Base-by-base conservation (phyloP, 805 yeast genomes). In the Metschnikowia borealis region DNA sequence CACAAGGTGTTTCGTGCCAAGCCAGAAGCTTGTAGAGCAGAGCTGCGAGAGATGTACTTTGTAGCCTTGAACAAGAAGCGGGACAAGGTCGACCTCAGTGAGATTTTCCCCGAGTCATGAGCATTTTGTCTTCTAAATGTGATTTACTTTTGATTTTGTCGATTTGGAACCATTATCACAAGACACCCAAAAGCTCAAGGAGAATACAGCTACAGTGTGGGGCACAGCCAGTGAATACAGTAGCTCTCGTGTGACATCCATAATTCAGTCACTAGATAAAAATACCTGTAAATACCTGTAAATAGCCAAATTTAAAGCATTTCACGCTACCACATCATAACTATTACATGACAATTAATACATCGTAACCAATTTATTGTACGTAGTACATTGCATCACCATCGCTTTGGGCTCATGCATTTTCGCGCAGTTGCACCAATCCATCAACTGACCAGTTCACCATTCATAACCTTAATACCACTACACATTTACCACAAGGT, bases 1-100 rank as follows among this genome's bases (percentile, higher is more conserved):
- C 67, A 70, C 2, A 76, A 70, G 45, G 97, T 90, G 0, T 65
- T 69, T 46, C 73, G 88, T 48, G 82, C 78, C 59, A 94, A 94
- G 63, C 99, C 99, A 0, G 74, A 71, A 8, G 89, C 97, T 0
- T 83, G 91, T 29, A 74, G 97, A 46, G 67, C 72, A 15, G 95
- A 85, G 59, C 89, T 95, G 54, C 80, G 83, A 51, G 99, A 94
- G 65, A 78, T 84, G 61, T 94, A 89, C 64, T 83, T 92, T 56
- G 79, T 94, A 2, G 89, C 88, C 8, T 59, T 79, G n/a, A 71
- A 74, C 14, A 80, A 81, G 59, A 74, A 66, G 48, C 39, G 37
- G 14, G 62, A 64, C 21, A 52, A 32, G 36, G 44, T 33, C 26
- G 31, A 23, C 11, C 36, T 43, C 3, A 44, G 32, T n/a, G 49